phyloP scores from a whole-genome alignment of 1,284 basidiomycete genomes.

The Farysia itapuensis region DNA sequence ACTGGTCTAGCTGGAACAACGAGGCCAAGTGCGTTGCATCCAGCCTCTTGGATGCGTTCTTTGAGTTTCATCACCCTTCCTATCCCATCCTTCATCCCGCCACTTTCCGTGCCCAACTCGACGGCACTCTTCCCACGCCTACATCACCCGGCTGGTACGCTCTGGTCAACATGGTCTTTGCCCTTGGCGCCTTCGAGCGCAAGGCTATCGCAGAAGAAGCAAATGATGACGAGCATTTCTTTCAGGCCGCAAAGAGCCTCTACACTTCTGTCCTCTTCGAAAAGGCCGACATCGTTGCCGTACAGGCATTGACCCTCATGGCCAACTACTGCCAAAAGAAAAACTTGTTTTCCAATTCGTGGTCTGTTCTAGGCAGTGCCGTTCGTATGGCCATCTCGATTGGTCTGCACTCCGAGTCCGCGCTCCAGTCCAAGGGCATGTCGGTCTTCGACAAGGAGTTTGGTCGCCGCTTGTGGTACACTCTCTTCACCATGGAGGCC shows the following conservation, averaged over 20 bases:
- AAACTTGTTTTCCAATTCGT: constrained; percentile 26
- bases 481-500: constrained; percentile 41
- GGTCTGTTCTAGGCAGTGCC: constrained; percentile 39
- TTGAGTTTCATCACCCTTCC: constrained; percentile 34
- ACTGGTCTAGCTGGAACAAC: constrained; percentile 20
- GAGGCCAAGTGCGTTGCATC: constrained; percentile 19
- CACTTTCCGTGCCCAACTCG: constrained; percentile 38
- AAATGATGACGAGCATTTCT: constrained; percentile 24
- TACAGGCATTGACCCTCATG: constrained; percentile 34
- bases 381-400: constrained; percentile 41
- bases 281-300: constrained; percentile 34
- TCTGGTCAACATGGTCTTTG: constrained; percentile 45
- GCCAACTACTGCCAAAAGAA: constrained; percentile 43
- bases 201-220: constrained; percentile 14
- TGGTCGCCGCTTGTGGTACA: constrained; percentile 33
- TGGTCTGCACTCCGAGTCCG: constrained; percentile 32
- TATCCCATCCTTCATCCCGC: constrained; percentile 36
- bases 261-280: constrained; percentile 35
- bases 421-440: constrained; percentile 21
- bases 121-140: constrained; percentile 21
- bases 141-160: constrained; percentile 23
- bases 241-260: constrained; percentile 23
- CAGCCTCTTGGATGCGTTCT: constrained; percentile 30
- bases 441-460: constrained; percentile 34
- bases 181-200: constrained; percentile 34